Conservation (phyloP, 225 moss, liverwort and hornwort genomes). For the Takakia lepidozioides region DNA sequence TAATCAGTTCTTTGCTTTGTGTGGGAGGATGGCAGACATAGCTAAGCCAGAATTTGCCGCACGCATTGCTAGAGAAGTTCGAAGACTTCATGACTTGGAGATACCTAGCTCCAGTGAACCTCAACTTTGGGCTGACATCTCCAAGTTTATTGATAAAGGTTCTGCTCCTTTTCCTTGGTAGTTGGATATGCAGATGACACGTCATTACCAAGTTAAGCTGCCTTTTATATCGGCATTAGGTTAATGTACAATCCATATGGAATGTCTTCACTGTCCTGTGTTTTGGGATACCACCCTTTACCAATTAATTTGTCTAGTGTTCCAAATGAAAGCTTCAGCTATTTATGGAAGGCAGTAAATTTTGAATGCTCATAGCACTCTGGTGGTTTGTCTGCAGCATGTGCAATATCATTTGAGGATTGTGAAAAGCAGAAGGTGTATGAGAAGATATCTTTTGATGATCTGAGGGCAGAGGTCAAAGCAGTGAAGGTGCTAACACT, state of each 20-base stretch:
- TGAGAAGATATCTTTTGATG: slow-evolving; percentile 57
- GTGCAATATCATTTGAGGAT: slow-evolving; percentile 64
- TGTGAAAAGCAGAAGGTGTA: slow-evolving; percentile 57
- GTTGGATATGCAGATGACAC: too few relatives aligned
- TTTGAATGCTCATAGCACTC: too few relatives aligned
- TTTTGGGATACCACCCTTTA: too few relatives aligned
- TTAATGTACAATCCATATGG: too few relatives aligned
- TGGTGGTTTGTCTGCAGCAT: slow-evolving; percentile 61
- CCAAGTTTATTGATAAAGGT: slow-evolving; percentile 81
- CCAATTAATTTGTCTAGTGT: too few relatives aligned
- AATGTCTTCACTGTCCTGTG: background rate
- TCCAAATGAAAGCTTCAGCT: too few relatives aligned
- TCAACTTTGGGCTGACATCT: slow-evolving; percentile 72
- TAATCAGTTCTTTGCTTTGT: too few relatives aligned
- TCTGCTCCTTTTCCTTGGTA: slow-evolving; percentile 1
- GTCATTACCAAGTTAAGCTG: too few relatives aligned
- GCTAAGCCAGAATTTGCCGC: slow-evolving; percentile 50
- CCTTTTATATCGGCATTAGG: too few relatives aligned
- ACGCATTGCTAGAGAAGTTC: slow-evolving; percentile 72
- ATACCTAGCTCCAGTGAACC: slow-evolving; percentile 63
- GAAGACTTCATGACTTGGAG: slow-evolving; percentile 65
- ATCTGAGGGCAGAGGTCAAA: slow-evolving; percentile 51
- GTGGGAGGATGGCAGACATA: slow-evolving; percentile 41
- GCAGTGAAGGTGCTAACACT: slow-evolving; percentile 57
- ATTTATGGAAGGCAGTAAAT: too few relatives aligned